Evolutionary conservation across 163 green algal species (phyloP), one percentile per base, ranked within the genome.

Genomic region (Scenedesmus sp.): DNA sequence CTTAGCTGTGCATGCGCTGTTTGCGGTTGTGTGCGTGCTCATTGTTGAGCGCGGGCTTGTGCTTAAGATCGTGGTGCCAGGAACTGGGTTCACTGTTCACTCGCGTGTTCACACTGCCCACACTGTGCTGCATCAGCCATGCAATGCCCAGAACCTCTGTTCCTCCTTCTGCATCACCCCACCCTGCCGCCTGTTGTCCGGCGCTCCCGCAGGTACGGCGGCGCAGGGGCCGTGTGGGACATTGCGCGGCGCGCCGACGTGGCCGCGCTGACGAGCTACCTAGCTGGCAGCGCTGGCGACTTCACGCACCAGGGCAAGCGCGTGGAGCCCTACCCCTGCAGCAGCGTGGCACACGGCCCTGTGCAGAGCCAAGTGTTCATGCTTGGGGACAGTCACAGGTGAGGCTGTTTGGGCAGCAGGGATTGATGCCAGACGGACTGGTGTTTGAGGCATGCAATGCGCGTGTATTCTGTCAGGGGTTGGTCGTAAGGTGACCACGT

Each of bases 201-300:
- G 4, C 9, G 4, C 9, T 22, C 30, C 30, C 40, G 65, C 30
- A 76, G 65, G 6, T 76, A 95, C 90, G 90, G 92, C 40, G 82
- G 86, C 56, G 96, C 95, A 43, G 96, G 96, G 33, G 97, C 96
- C 1, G 92, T 98, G 82, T 99, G 97, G 97, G 94, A 98, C 93
- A 97, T 99, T 84, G 97, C 95, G 56, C 90, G 91, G 18, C 93
- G 94, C 18, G 44, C 4, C 9, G 94, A 98, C 72, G 91, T 95
- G 37, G 49, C 81, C 9, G 53, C 81, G 61, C 35, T 90, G 20
- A 68, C 24, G 43, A 1, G 37, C 53, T 90, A 90, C n/a, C 85
- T 97, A 35, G 53, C n/a, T 5, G 26, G 22, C 12, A 86, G 96
- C 81, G 56, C 40, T 16, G 24, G 0, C 0, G 87, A 94, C 33